Evolutionary conservation across 345 rosid species (phyloP), one percentile per base, ranked within the genome.

Genomic region (Erodium maritimum): DNA sequence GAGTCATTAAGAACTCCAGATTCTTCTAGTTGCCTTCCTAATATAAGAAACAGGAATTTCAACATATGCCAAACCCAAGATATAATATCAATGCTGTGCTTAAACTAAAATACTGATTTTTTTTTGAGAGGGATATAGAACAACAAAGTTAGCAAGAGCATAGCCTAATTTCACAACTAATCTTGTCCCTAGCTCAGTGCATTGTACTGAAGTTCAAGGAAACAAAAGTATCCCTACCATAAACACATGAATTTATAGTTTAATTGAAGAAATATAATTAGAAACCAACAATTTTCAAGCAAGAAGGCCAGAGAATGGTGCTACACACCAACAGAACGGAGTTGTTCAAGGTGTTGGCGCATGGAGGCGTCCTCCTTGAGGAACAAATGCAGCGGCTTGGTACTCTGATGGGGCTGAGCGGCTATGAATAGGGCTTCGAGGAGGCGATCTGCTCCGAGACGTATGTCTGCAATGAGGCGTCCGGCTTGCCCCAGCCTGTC

Each of bases 21-120:
- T 72, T 89, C 98, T 67, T 91, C 95, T 19, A 91, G 73, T 53
- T 77, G 87, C 79, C 77, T 86, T 68, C 98, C 95, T 93, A 79
- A 34, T 67, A 50, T 55, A 61, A 65, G 48, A 17, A 55, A 59
- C 21, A 52, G 14, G 33, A 23, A 24, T 42, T 23, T 63, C 19
- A 24, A 61, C 56, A 12, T 3, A 25, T 51, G 54, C 6, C 0
- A 51, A 19, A 17, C 19, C 9, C 19, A 17, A 1, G 34, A 55
- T 25, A 46, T 19, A 55, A 56, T 22, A 50, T 0, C 21, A 22
- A 37, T 19, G 46, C 11, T 18, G 37, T 21, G 21, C 7, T 33
- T 17, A 54, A 33, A 62, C 13, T 11, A 23, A 54, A 62, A 17
- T 25, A 62, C 19, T n/a, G n/a, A n/a, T n/a, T n/a, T n/a, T n/a